phyloP scores from a whole-genome alignment of 2,329 filamentous ascomycete species.

The Ploettnerulaceae sp. region DNA sequence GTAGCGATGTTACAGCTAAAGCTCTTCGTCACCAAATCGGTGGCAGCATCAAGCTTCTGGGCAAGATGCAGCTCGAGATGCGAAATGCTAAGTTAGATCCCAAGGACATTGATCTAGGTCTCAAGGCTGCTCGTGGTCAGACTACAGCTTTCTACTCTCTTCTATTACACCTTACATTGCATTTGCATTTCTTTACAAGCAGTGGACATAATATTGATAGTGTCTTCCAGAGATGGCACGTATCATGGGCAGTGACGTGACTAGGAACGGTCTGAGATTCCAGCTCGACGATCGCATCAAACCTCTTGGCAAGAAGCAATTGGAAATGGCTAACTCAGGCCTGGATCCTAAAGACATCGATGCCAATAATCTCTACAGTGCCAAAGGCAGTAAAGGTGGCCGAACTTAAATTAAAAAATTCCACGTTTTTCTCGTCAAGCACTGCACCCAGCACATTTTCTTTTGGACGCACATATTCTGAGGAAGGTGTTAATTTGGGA shows the following conservation, averaged over 20 bases:
- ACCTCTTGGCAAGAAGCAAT: constrained; percentile 45
- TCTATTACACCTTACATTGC: not conserved
- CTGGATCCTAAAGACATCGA: constrained; percentile 37
- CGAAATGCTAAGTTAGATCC: constrained; percentile 44
- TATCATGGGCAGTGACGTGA: constrained; percentile 24
- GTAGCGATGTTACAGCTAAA: constrained; percentile 23
- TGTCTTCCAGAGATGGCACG: constrained; percentile 15
- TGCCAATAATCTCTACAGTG: not conserved
- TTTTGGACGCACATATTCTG: constrained; percentile 1
- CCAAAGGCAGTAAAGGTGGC: not conserved
- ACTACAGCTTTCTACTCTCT: too few relatives aligned
- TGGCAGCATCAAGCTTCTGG: constrained; percentile 44
- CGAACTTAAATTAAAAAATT: not conserved
- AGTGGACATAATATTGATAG: not conserved
- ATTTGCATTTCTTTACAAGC: not conserved
- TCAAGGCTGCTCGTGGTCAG: constrained; percentile 13
- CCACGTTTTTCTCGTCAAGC: not conserved
- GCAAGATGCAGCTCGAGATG: constrained; percentile 43
- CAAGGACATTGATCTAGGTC: constrained; percentile 22
- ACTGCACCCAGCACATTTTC: too few relatives aligned
- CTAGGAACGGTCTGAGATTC: constrained; percentile 17
- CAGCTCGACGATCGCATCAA: constrained; percentile 38
- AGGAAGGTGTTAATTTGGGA: constrained; percentile 13
- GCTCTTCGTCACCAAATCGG: constrained; percentile 23
- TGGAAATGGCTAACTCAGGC: constrained; percentile 40